Evolutionary conservation across 345 rosid genomes (phyloP).

Genomic region (Salix purpurea): DNA sequence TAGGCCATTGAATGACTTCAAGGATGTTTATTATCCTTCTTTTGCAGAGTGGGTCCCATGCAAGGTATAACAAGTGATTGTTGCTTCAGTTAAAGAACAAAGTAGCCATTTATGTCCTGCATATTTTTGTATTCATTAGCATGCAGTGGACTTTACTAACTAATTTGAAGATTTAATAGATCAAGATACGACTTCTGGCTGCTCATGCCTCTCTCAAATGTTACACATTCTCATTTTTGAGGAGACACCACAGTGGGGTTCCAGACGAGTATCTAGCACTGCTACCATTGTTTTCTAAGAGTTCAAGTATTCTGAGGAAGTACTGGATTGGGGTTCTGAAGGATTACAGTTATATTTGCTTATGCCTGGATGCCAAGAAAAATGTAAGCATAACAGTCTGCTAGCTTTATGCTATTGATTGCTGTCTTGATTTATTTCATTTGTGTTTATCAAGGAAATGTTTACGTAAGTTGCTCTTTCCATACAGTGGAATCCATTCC

Average conservation of each 20-base stretch:
- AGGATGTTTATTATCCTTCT: constrained; percentile 86
- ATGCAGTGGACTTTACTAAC: constrained; percentile 12
- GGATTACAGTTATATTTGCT: constrained; percentile 68
- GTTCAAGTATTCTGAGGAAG: constrained; percentile 72
- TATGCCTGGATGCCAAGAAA: constrained; percentile 55
- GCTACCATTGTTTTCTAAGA: constrained; percentile 76
- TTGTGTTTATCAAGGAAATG: background rate
- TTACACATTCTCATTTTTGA: constrained; percentile 77
- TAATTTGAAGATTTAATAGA: constrained; percentile 37
- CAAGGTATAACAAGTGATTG: constrained; percentile 49
- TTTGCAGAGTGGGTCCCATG: constrained; percentile 99
- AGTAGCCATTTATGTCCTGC: background rate
- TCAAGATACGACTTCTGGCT: constrained; percentile 90
- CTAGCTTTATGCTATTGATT: constrained; percentile 10
- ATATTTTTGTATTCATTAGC: background rate
- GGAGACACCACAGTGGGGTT: constrained; percentile 62
- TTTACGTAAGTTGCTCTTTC: constrained; percentile 15
- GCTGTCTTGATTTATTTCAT: background rate
- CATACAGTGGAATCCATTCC: constrained; percentile 63
- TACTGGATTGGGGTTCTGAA: constrained; percentile 80
- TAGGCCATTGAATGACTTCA: constrained; percentile 79
- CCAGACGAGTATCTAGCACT: constrained; percentile 76
- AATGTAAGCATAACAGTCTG: constrained; percentile 47
- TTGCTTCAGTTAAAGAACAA: background rate
- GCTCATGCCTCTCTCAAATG: constrained; percentile 99